These are phyloP conservation scores for Suillus alpinus DNA, from an alignment of 768 basidiomycete species.

Conservation along the genomic window DNA sequence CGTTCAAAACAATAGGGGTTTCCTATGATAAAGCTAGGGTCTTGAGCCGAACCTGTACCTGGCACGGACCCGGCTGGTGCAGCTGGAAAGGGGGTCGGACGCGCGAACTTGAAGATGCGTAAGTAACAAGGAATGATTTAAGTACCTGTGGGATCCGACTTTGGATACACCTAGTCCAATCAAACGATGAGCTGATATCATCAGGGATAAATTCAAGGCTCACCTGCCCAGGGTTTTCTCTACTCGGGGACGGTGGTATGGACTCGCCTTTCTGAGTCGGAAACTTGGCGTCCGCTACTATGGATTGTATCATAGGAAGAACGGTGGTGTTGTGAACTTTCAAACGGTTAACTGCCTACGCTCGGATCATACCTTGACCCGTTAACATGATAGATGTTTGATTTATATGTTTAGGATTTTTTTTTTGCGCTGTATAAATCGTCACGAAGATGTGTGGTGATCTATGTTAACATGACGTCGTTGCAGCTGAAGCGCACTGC, in stretches of 20 bases:
- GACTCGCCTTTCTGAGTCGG: conserved; percentile 33
- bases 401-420: neutral
- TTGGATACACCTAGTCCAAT: conserved; percentile 42
- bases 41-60: conserved; percentile 16
- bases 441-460: neutral
- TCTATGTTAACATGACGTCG: neutral
- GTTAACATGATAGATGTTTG: conserved; percentile 16
- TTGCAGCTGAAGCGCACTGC: neutral
- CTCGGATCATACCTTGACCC: conserved; percentile 24
- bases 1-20: conserved; percentile 47
- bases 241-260: conserved; percentile 42
- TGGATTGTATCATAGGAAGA: neutral
- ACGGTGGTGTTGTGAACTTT: neutral
- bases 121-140: neutral
- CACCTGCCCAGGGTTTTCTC: conserved; percentile 48
- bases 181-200: neutral
- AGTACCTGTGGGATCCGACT: conserved; percentile 41
- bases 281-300: conserved; percentile 40
- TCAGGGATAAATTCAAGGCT: neutral
- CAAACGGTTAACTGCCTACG: neutral
- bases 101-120: neutral
- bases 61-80: conserved; percentile 19
- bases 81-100: conserved; percentile 14
- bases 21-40: conserved; percentile 33
- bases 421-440: neutral